These are phyloP conservation scores for Sclerotinia glacialis DNA, from an alignment of 2,329 filamentous ascomycete species.

Conservation along the genomic window DNA sequence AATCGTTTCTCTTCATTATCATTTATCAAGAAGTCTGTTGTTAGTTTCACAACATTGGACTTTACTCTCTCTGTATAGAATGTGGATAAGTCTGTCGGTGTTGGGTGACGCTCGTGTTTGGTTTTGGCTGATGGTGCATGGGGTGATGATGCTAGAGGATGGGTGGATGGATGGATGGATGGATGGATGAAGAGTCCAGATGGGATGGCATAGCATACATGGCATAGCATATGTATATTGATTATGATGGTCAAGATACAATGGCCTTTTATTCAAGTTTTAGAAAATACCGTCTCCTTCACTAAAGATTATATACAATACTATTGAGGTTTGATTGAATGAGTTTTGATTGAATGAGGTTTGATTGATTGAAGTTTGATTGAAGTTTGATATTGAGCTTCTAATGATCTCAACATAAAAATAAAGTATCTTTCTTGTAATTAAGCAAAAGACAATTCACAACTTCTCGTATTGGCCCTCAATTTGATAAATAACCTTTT, in stretches of 20 bases:
- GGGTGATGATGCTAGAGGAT: not conserved
- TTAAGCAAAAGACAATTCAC: not conserved
- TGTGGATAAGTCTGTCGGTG: too few species aligned
- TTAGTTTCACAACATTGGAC: too few species aligned
- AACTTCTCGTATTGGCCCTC: conserved; percentile 5
- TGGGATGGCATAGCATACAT: too few species aligned
- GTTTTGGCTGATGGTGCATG: not conserved
- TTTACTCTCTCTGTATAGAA: too few species aligned
- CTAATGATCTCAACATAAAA: too few species aligned
- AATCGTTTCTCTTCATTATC: not conserved
- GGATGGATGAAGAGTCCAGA: too few species aligned
- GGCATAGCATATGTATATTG: too few species aligned
- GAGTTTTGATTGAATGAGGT: not conserved
- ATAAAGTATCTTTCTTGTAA: too few species aligned
- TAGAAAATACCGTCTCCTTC: not conserved
- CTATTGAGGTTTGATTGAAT: not conserved
- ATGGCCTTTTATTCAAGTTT: not conserved
- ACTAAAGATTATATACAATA: too few species aligned
- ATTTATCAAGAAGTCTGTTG: too few species aligned
- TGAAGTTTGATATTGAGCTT: too few species aligned
- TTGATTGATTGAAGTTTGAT: not conserved
- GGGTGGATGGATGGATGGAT: too few species aligned
- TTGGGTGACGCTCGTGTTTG: not conserved
- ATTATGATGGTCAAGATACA: not conserved
- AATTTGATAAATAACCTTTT: not conserved